phyloP scores from a whole-genome alignment of 441 rosid species.

The Caryocar brasiliense region DNA sequence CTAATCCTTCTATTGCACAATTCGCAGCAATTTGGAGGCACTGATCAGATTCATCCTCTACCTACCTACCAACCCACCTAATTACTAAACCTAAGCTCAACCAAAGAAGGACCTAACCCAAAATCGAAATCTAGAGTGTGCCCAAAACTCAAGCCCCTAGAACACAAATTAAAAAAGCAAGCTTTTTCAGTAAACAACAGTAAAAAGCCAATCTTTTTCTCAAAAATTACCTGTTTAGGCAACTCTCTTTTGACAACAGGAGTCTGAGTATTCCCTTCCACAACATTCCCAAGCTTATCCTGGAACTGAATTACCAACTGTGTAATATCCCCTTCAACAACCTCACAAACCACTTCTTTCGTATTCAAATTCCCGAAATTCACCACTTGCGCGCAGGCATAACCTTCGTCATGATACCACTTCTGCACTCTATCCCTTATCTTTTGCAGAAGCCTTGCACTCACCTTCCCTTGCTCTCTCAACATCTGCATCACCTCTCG shows the following conservation, averaged over 20 bases:
- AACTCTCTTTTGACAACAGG: conserved; percentile 76
- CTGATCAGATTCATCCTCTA: too few species aligned
- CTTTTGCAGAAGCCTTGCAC: conserved; percentile 84
- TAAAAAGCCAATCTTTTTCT: too few species aligned
- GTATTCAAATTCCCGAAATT: conserved; percentile 94
- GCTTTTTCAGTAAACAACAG: background rate
- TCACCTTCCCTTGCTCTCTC: conserved; percentile 66
- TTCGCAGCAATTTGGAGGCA: too few species aligned
- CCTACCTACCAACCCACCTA: too few species aligned
- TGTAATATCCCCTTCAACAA: conserved; percentile 92
- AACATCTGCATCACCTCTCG: conserved; percentile 64
- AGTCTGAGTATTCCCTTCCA: conserved; percentile 80
- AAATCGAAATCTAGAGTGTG: too few species aligned
- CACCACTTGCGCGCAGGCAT: conserved; percentile 93
- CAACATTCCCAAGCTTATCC: conserved; percentile 91
- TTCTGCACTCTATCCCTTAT: conserved; percentile 85
- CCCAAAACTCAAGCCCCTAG: too few species aligned
- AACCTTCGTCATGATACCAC: conserved; percentile 94
- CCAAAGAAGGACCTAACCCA: too few species aligned
- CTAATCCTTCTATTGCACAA: too few species aligned
- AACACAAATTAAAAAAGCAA: background rate
- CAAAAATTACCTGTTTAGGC: conserved; percentile 60
- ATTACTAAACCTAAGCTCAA: too few species aligned
- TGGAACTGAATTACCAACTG: conserved; percentile 72
- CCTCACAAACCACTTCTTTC: conserved; percentile 76